These are phyloP conservation scores for Pichia sp. DNA, from an alignment of 1,139 yeast genomes.

Conservation along the genomic window DNA sequence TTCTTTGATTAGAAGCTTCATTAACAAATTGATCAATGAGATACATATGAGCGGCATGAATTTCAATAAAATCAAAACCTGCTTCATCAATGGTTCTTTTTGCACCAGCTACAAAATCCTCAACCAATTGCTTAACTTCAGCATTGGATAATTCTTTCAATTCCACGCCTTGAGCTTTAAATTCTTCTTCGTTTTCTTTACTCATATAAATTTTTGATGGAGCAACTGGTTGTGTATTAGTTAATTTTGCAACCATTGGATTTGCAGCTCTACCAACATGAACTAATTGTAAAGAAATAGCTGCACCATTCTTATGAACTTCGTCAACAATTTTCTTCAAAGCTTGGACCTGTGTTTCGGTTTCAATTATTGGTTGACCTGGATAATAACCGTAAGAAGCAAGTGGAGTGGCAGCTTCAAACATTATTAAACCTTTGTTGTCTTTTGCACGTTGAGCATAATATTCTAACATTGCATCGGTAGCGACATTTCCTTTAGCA, in stretches of 20 bases:
- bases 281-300: constrained; percentile 52
- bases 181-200: constrained; percentile 30
- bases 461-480: too few species aligned
- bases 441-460: too few species aligned
- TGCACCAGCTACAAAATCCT: constrained; percentile 40
- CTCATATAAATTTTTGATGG: constrained; percentile 40
- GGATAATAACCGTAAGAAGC: too few species aligned
- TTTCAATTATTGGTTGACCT: constrained; percentile 40
- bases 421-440: too few species aligned
- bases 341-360: constrained; percentile 45
- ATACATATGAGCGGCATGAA: constrained; percentile 51
- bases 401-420: too few species aligned
- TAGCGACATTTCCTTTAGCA: too few species aligned
- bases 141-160: constrained; percentile 33
- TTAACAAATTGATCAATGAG: constrained; percentile 38
- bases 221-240: constrained; percentile 36
- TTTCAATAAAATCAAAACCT: constrained; percentile 45
- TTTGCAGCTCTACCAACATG: constrained; percentile 48
- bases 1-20: constrained; percentile 36
- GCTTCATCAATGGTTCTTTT: constrained; percentile 40
- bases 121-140: constrained; percentile 33
- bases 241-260: constrained; percentile 35
- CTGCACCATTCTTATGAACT: constrained; percentile 50
- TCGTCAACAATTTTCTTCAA: constrained; percentile 46
- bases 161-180: constrained; percentile 30